Conservation (phyloP, 768 basidiomycete genomes). For the Lactarius sanguifluus region DNA sequence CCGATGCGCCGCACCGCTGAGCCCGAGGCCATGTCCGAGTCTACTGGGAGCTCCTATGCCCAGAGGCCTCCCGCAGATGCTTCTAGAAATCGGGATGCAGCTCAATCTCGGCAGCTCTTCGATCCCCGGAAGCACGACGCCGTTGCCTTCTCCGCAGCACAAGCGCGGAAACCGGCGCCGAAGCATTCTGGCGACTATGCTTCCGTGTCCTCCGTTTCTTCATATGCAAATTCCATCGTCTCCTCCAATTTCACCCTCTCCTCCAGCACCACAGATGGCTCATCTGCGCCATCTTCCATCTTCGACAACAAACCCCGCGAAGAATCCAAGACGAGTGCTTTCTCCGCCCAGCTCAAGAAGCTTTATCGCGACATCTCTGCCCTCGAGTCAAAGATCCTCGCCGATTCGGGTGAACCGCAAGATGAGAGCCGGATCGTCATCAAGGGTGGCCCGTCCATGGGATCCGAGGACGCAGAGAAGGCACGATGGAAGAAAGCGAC, state of each 20-base stretch:
- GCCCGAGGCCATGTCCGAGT: constrained; percentile 63
- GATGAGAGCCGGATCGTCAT: constrained; percentile 43
- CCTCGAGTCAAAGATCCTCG: constrained; percentile 73
- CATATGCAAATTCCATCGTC: constrained; percentile 64
- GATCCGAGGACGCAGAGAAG: constrained; percentile 62
- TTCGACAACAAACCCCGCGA: constrained; percentile 55
- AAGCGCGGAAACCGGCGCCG: constrained; percentile 52
- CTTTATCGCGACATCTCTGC: constrained; percentile 81
- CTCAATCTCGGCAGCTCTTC: constrained; percentile 61
- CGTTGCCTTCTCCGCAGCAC: constrained; percentile 75
- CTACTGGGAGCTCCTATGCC: constrained; percentile 50
- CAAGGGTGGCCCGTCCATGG: constrained; percentile 31
- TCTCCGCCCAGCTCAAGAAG: constrained; percentile 73
- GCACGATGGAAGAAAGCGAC: constrained; percentile 76
- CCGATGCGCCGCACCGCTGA: constrained; percentile 60
- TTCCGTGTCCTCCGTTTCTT: constrained; percentile 73
- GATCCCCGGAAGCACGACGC: constrained; percentile 89
- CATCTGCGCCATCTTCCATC: constrained; percentile 67
- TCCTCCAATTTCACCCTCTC: constrained; percentile 74
- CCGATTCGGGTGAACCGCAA: constrained; percentile 58
- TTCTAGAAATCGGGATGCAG: constrained; percentile 38
- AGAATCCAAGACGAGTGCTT: constrained; percentile 58
- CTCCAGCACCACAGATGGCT: constrained; percentile 70
- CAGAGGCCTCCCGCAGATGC: constrained; percentile 39
- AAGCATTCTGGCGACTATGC: constrained; percentile 68